Base-by-base conservation (phyloP, 192 early-diverging fungal species). In the Thoreauomyces humboldtii region DNA sequence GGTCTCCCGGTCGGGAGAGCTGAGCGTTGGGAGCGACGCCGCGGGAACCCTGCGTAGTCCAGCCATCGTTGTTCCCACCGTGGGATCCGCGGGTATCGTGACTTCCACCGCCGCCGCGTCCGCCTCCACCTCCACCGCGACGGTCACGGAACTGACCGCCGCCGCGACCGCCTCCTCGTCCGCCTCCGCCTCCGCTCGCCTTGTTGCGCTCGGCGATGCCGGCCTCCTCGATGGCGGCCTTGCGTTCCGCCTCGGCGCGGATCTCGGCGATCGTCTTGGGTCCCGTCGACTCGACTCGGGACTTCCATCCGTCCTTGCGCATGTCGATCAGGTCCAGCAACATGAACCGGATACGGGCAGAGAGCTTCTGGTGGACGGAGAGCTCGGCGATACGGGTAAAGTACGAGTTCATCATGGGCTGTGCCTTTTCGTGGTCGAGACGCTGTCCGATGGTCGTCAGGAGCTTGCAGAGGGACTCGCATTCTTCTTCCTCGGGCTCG, bases 261-360 rank as follows among this genome's bases (percentile, higher is more conserved):
- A 96, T 93, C 78, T 95, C 87, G 41, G 92, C 89, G 76, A 96
- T 93, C 24, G 92, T 96, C 74, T 91, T 89, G 38, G 94, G 92
- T 12, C 89, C 93, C 17, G 79, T 71, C 19, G 71, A 77, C 37
- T 81, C 83, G 31, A 72, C 67, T 38, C 88, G 77, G 37, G 76
- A 73, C 31, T 85, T 83, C 97, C 97, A 99, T 32, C 82, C 77
- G 71, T 77, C 71, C 59, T 73, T 84, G 52, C 93, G 82, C 51
- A 95, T 75, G 43, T 96, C 93, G 29, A 95, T 86, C 21, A 97
- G 74, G 61, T 97, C 94, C 76, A 78, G 64, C 34, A 99, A 70
- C 91, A 93, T 91, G 70, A 98, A 99, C 33, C 92, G 87, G 69
- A 95, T 93, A 80, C 97, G 91, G 43, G 90, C 89, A 34, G 80